These are phyloP conservation scores for Boletus tomentosulus DNA, from an alignment of 768 basidiomycete species.

Conservation along the genomic window DNA sequence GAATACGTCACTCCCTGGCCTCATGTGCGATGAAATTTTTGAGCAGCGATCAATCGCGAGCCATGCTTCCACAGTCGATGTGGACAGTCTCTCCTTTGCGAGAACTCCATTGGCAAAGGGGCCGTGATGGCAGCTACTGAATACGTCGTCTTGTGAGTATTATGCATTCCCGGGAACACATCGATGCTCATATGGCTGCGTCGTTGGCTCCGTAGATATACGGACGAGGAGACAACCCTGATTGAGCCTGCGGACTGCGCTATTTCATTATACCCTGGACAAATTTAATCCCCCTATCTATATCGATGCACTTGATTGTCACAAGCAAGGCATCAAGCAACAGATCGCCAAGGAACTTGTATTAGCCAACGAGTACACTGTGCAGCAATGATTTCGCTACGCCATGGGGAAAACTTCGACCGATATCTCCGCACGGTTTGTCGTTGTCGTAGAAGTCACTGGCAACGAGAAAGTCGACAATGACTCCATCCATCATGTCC, in stretches of 20 bases:
- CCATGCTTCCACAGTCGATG: too few relatives aligned
- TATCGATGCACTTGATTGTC: conserved; percentile 55
- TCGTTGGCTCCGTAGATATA: conserved; percentile 49
- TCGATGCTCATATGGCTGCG: not conserved
- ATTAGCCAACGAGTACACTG: not conserved
- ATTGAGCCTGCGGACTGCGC: conserved; percentile 87
- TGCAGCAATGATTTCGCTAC: not conserved
- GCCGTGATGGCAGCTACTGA: conserved; percentile 31
- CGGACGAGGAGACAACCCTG: conserved; percentile 77
- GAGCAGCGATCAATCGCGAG: conserved; percentile 32
- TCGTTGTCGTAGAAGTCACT: not conserved
- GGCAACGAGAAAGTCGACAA: not conserved
- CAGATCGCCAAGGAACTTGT: not conserved
- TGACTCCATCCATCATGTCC: conserved; percentile 37
- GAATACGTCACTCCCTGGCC: conserved; percentile 39
- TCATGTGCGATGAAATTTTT: not conserved
- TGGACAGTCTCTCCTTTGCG: conserved; percentile 58
- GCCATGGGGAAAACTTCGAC: not conserved
- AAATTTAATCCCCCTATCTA: conserved; percentile 77
- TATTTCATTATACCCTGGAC: conserved; percentile 72
- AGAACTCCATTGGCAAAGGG: conserved; percentile 64
- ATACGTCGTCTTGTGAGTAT: conserved; percentile 63
- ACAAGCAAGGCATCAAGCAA: not conserved
- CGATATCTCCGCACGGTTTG: not conserved
- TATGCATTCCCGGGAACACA: too few relatives aligned